Base-by-base conservation (phyloP, 2,329 filamentous ascomycete genomes). In the Fusarium brevicatenulatum region DNA sequence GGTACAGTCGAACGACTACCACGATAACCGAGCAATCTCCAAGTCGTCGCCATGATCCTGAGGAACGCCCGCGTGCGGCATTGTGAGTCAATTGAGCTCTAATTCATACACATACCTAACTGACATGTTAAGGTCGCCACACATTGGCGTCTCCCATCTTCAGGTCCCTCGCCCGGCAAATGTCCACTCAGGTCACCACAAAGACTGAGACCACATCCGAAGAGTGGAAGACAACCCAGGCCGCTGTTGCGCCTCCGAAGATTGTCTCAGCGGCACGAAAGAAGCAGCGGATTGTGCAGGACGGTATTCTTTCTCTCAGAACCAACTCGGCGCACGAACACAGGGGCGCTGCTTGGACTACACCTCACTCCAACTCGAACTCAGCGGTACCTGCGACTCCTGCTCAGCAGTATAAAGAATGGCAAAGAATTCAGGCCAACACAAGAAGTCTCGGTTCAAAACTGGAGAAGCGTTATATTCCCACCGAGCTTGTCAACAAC, bases 401-500 rank as follows among this genome's bases (percentile, higher is more conserved):
- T 16, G 76, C 78, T 58, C 76, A 83, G 72, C 82, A 89, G 74
- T 85, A 79, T 68, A 76, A 76, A 49, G 78, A 81, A 65, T 83
- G 83, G 67, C 70, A 78, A 62, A 76, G 80, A 37, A 81, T 83
- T 42, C 81, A 86, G 75, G 78, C 78, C 49, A 78, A 83, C 63
- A 88, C 88, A 10, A 78, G 81, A 18, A 79, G 73, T n/a, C 73
- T 90, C 5, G 90, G 90, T 12, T 85, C 87, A 12, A 37, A 75
- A 3, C 80, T 90, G 13, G 80, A 84, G 63, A 84, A 85, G 46
- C 86, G 88, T 66, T 95, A 95, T 83, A 82, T 88, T 68, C 92
- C 93, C 7, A 86, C 88, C 73, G 85, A 89, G 62, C 84, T 97
- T 61, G 85, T 95, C 71, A 85, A 84, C 66, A 87, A 94, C 79